phyloP scores from a whole-genome alignment of 2,329 filamentous ascomycete genomes.

The Stenocarpella maydis region DNA sequence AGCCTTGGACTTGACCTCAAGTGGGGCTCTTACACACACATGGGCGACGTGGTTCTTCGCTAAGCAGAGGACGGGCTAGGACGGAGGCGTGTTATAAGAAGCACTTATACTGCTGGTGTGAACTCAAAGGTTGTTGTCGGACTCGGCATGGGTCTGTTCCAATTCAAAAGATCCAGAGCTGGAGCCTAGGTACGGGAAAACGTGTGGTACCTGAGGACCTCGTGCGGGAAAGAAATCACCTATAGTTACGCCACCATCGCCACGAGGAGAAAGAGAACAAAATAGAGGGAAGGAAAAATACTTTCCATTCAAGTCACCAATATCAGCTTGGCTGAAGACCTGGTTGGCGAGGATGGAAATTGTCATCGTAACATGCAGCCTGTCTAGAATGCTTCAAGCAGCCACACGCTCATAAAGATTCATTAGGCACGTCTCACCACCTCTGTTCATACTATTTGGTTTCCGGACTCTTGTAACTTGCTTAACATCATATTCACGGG shows the following conservation, averaged over 20 bases:
- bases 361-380: too few relatives aligned
- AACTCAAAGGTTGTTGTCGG: too few relatives aligned
- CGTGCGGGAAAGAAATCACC: rapidly evolving
- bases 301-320: not conserved
- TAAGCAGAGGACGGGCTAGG: not conserved
- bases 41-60: not conserved
- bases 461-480: not conserved
- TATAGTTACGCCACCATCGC: too few relatives aligned
- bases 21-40: not conserved
- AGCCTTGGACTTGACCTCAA: not conserved
- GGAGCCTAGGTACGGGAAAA: not conserved
- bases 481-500: too few relatives aligned
- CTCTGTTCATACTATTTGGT: not conserved
- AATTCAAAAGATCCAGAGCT: not conserved
- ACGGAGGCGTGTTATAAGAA: not conserved
- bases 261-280: not conserved
- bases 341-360: not conserved
- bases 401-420: too few relatives aligned
- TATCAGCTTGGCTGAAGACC: not conserved
- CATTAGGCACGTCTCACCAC: not conserved
- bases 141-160: too few relatives aligned
- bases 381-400: not conserved
- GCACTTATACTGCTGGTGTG: not conserved
- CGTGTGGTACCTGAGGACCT: too few relatives aligned
- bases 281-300: not conserved